Base-by-base conservation (phyloP, 2,329 filamentous ascomycete species). In the Gaeumannomyces tritici region DNA sequence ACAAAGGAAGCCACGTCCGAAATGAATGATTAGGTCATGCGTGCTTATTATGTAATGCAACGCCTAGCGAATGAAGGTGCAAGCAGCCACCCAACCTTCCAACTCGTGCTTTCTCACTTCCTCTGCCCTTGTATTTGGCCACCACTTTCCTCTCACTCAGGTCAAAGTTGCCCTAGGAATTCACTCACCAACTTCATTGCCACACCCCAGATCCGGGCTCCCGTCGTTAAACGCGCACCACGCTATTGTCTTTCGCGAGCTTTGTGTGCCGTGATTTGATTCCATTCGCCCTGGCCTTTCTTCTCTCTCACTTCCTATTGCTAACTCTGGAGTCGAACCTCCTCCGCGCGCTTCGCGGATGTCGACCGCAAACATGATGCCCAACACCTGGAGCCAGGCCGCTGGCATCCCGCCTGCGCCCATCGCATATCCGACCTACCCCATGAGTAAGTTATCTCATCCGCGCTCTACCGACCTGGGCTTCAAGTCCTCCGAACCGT, bases 371-470 rank as follows among this genome's bases (percentile, higher is more conserved):
- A 55, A 54, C 18, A 61, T 61, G 59, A 61, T 61, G 59, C 59
- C 59, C 59, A 61, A 61, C 28, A 33, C 59, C 18, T 61, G 59
- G 59, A 55, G 33, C 59, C 59, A 61, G 59, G n/a, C 59, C n/a
- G 47, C 59, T 35, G 26, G 31, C 47, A 54, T 61, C 47, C 59
- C 59, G 35, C 59, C 47, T 61, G 59, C 29, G 27, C 26, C 26
- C 5, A 21, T n/a, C 21, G 29, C 51, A 33, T 61, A 61, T 33
- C 13, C 59, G 26, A 21, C 59, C 13, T 61, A 61, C 24, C 29
- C 59, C 24, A 13, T 33, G n/a, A 51, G 59, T 61, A 24, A 61
- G 59, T 29, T 60, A n/a, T 4, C 42, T 51, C 7, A 3, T 11
- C 21, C 9, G 21, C 42, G 8, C 42, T 51, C 18, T n/a, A 21